Percentiles rank a stretch among this genome's conserved stretches.
These are phyloP conservation scores for Periconia sp. DNA, from an alignment of 2,329 filamentous ascomycete species.

Conservation along the genomic window DNA sequence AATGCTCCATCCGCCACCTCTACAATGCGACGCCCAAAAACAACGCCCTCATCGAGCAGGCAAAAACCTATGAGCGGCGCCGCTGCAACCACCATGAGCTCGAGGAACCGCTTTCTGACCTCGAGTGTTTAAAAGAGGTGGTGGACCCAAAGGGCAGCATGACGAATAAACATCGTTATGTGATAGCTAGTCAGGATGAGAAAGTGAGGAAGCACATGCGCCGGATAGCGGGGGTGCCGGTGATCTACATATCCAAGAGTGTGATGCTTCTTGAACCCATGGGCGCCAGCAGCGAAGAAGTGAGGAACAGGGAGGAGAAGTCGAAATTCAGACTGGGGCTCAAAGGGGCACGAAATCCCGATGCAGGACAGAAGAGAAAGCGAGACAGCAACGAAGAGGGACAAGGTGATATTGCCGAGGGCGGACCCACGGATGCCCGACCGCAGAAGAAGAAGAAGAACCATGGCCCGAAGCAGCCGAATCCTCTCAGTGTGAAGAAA, in stretches of 20 bases:
- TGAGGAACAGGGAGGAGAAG: conserved; percentile 69
- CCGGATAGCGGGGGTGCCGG: conserved; percentile 68
- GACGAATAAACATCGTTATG: conserved; percentile 77
- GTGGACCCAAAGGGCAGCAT: conserved; percentile 74
- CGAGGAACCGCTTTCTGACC: conserved; percentile 67
- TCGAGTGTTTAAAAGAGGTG: conserved; percentile 72
- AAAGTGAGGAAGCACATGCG: conserved; percentile 66
- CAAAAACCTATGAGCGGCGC: conserved; percentile 74
- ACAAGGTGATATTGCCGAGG: conserved; percentile 24
- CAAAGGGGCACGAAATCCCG: conserved; percentile 48
- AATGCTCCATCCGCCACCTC: conserved; percentile 78
- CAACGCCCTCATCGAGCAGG: conserved; percentile 67
- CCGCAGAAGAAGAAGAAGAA: conserved; percentile 53
- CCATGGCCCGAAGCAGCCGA: conserved; percentile 68
- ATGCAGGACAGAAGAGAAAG: conserved; percentile 38
- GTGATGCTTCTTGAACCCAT: conserved; percentile 82
- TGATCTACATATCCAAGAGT: conserved; percentile 76
- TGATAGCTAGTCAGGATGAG: conserved; percentile 72
- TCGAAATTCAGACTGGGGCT: conserved; percentile 73
- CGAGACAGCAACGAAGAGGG: conserved; percentile 53
- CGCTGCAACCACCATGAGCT: conserved; percentile 78
- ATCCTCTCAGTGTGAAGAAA: conserved; percentile 72
- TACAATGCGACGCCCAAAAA: conserved; percentile 63
- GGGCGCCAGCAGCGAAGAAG: conserved; percentile 65
- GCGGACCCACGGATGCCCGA: conserved; percentile 19